Evolutionary conservation across 257 asterid species (phyloP), one percentile per base, ranked within the genome.

Genomic region (Orobanche coerulescens): DNA sequence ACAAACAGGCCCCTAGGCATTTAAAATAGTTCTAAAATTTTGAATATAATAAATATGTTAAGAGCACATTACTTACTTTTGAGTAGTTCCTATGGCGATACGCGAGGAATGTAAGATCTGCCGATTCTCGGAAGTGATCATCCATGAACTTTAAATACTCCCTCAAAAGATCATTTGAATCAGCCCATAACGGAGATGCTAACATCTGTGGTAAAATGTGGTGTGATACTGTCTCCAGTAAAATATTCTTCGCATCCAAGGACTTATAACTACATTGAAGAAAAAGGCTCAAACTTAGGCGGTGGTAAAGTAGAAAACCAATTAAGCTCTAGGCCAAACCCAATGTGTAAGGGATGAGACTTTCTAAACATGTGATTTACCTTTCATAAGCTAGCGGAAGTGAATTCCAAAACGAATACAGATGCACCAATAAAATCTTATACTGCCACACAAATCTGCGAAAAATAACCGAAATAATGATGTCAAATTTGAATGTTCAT

Each of bases 51-150:
- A n/a, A 47, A 44, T 8, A 70, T 6, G 44, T 28, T 24, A 47
- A 47, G 67, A 57, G 66, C 50, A 46, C 48, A 26, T 37, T 14
- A 8, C 84, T 73, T 71, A 90, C 98, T 82, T 93, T 93, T 13
- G 97, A 89, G 78, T 89, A 93, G 72, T 82, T 86, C 64, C 95
- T 75, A 67, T 93, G 98, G 65, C 98, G 95, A 75, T 89, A 93
- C 1, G 99, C 96, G 58, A 84, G 87, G 80, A 83, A 84, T 59
- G 99, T 84, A 64, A 93, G 96, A 80, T 93, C 99, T 16, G 96
- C 99, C 36, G 97, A 89, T 81, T 93, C 99, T 70, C 84, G 77
- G 14, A 93, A 79, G 74, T 89, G 96, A 54, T 92, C 97, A 30
- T 86, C 95, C 98, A 88, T 88, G 81, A 92, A 92, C 47, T 76